Evolutionary conservation across 805 yeast species (phyloP).

Genomic region (Blastobotrys mokoenaii): DNA sequence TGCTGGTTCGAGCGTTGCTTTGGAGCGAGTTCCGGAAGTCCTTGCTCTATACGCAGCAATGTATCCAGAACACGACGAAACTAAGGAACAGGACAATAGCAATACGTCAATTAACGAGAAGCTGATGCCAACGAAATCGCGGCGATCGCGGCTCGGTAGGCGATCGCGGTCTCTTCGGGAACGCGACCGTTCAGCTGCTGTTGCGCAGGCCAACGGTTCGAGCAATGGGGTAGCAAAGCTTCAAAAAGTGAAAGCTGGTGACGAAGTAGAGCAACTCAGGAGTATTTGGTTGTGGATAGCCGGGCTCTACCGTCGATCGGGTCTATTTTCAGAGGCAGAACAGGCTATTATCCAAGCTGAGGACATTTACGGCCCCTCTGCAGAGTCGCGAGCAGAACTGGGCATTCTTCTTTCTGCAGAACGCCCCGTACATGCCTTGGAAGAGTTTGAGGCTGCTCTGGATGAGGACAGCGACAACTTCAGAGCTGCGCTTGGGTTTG

Average conservation of each 20-base stretch:
- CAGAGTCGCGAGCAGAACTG: conserved; percentile 41
- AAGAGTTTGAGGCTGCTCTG: conserved; percentile 57
- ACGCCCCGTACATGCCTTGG: conserved; percentile 42
- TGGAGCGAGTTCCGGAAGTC: conserved; percentile 59
- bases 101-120: neutral
- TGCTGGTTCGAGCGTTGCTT: conserved; percentile 48
- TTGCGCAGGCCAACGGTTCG: neutral
- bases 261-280: conserved; percentile 35
- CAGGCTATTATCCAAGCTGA: conserved; percentile 70
- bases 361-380: conserved; percentile 36
- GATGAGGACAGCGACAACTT: conserved; percentile 42
- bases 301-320: conserved; percentile 50
- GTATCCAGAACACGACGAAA: conserved; percentile 25
- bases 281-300: conserved; percentile 70
- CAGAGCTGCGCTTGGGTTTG: conserved; percentile 39
- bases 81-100: neutral
- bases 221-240: neutral
- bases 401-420: conserved; percentile 37
- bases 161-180: neutral
- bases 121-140: neutral
- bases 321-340: conserved; percentile 50
- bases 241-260: neutral
- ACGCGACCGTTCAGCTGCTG: neutral
- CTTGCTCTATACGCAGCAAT: conserved; percentile 49
- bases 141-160: too few relatives aligned